phyloP scores from a whole-genome alignment of 1,139 yeast species.

The Yamadazyma sp. region DNA sequence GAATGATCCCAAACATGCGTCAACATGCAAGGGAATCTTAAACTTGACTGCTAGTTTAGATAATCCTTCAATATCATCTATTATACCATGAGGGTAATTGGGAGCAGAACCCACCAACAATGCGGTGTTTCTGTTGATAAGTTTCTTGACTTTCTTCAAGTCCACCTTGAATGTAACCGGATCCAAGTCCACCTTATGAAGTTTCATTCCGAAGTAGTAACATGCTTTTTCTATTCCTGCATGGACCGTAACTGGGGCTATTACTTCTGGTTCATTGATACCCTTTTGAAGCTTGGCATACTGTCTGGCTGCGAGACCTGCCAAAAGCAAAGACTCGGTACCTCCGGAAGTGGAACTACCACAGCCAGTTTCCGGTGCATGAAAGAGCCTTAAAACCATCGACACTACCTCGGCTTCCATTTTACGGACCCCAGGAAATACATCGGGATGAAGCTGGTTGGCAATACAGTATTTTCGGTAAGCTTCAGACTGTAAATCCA shows the following conservation, averaged over 20 bases:
- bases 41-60: conserved; percentile 64
- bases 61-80: conserved; percentile 80
- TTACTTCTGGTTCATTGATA: conserved; percentile 74
- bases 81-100: conserved; percentile 93
- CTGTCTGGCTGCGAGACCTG: conserved; percentile 85
- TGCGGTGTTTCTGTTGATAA: conserved; percentile 77
- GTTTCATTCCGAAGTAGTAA: conserved; percentile 81
- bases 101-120: conserved; percentile 92
- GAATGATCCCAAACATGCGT: conserved; percentile 93
- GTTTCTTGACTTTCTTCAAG: conserved; percentile 55
- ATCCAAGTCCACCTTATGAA: conserved; percentile 79
- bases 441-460: conserved; percentile 95
- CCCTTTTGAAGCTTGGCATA: conserved; percentile 57
- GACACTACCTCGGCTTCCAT: conserved; percentile 96
- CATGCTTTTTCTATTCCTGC: conserved; percentile 97
- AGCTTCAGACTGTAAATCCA: conserved; percentile 72
- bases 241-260: conserved; percentile 87
- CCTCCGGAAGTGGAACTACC: conserved; percentile 98
- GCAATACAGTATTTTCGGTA: conserved; percentile 79
- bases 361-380: conserved; percentile 72
- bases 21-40: conserved; percentile 85
- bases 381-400: conserved; percentile 79
- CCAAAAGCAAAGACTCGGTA: conserved; percentile 82
- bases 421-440: conserved; percentile 92
- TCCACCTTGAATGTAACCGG: conserved; percentile 70